Base-by-base conservation (phyloP, 805 yeast species). In the Candida insectorum region DNA sequence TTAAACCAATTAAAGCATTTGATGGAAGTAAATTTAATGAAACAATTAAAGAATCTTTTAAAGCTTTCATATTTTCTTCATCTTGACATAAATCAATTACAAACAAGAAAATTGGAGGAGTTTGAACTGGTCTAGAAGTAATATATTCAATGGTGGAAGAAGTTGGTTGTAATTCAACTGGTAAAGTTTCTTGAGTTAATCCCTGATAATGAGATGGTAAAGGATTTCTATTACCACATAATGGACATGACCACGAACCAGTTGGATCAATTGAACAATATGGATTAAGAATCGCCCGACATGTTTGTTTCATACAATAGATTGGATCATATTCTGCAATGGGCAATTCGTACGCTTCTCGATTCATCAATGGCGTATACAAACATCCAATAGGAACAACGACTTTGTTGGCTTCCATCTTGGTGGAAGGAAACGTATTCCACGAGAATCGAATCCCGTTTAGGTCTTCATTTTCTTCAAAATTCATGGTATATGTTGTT, bases 371-470 rank as follows among this genome's bases (percentile, higher is more conserved):
- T 1, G 85, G 85, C 5, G 81, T 78, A 48, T 76, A 78, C 28
- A 77, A 44, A 22, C 79, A 66, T 0, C 79, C 78, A 20, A 76
- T 49, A 2, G 84, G 84, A 8, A 77, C 69, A 1, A 72, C 65
- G 31, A 73, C 65, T 32, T 80, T 53, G 20, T 67, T 62, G 31
- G 74, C 72, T 30, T 76, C 79, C 26, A 67, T 58, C 46, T 69
- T 72, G n/a, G 76, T 62, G 26, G 69, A 60, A 5, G 85, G 84
- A 10, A 79, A 55, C 7, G 65, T 60, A 51, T 80, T 82, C 88
- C 93, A 85, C 5, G 89, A 70, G 53, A 80, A 70, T 48, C 93
- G 73, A 25, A 82, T 74, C 30, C 93, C 93, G 45, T 83, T 82
- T 33, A 59, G 53, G 52, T 85, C 93, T 53, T 85, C 95, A 45